Conservation (phyloP, 345 rosid genomes). For the Populus euphratica region DNA sequence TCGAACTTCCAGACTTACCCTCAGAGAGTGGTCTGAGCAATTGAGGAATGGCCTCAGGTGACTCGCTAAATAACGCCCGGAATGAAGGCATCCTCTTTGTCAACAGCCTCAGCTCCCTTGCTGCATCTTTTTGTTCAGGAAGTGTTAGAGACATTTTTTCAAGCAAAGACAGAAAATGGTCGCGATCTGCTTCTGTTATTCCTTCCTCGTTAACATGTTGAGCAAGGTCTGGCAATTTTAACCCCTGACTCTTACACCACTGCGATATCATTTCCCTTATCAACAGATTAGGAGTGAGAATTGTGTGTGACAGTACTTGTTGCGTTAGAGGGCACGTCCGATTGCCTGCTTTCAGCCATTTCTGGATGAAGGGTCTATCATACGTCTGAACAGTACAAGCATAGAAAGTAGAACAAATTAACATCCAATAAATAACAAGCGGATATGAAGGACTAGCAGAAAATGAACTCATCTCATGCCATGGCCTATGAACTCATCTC, state of each 20-base stretch:
- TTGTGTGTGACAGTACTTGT: constrained; percentile 74
- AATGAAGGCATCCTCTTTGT: constrained; percentile 71
- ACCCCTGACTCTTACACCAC: constrained; percentile 69
- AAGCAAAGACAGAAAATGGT: constrained; percentile 56
- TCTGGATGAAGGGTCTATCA: constrained; percentile 71
- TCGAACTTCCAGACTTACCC: constrained; percentile 29
- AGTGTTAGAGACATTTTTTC: constrained; percentile 47
- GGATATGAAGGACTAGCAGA: not conserved
- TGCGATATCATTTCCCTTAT: constrained; percentile 72
- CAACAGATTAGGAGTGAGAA: constrained; percentile 66
- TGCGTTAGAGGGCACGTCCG: constrained; percentile 81
- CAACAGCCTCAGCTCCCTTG: constrained; percentile 65
- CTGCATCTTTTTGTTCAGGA: constrained; percentile 70
- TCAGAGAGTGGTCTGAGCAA: constrained; percentile 54
- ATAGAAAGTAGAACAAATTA: constrained; percentile 14
- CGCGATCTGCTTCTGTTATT: constrained; percentile 55
- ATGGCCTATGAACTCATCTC: not conserved
- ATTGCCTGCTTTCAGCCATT: constrained; percentile 80
- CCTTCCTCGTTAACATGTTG: constrained; percentile 44
- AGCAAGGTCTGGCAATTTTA: constrained; percentile 41
- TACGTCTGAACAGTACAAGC: constrained; percentile 59
- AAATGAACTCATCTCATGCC: not conserved
- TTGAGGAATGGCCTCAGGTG: constrained; percentile 51
- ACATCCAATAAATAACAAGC: not conserved
- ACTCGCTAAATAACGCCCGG: constrained; percentile 71